phyloP scores from a whole-genome alignment of 768 basidiomycete genomes.

The Leccinum olivaceopallidum region DNA sequence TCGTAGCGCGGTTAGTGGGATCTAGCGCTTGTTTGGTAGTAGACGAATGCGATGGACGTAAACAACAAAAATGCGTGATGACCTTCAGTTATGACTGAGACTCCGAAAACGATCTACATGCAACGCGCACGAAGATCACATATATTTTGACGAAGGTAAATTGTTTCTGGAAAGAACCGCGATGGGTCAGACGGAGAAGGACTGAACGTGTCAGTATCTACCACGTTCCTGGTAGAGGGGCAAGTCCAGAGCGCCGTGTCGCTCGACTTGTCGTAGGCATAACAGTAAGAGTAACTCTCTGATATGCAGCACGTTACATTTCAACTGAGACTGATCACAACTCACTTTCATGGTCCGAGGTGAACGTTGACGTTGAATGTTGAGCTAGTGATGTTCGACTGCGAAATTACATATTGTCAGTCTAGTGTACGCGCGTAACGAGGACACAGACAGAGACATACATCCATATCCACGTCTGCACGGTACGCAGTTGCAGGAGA shows the following conservation, averaged over 20 bases:
- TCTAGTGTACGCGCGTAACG: not conserved
- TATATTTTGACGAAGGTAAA: too few species aligned
- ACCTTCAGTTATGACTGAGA: too few species aligned
- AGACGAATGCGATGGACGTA: slow-evolving; percentile 62
- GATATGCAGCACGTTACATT: not conserved
- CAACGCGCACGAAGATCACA: too few species aligned
- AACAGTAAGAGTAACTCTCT: slow-evolving; percentile 46
- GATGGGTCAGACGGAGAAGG: slow-evolving; percentile 24
- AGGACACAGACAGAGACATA: not conserved
- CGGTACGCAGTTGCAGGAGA: not conserved
- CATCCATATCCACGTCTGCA: not conserved
- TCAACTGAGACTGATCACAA: too few species aligned
- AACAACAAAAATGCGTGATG: slow-evolving; percentile 43
- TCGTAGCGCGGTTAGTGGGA: slow-evolving; percentile 45
- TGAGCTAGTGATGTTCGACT: not conserved
- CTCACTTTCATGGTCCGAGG: not conserved
- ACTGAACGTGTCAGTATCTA: slow-evolving; percentile 50
- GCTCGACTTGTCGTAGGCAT: slow-evolving; percentile 50
- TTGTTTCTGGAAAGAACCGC: too few species aligned
- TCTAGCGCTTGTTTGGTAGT: slow-evolving; percentile 73
- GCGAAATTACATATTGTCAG: not conserved
- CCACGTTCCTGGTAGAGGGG: slow-evolving; percentile 29
- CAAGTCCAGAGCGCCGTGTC: slow-evolving; percentile 42
- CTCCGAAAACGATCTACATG: too few species aligned
- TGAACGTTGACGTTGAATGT: not conserved